Conservation (phyloP, 805 yeast genomes). For the Candida quercuum region DNA sequence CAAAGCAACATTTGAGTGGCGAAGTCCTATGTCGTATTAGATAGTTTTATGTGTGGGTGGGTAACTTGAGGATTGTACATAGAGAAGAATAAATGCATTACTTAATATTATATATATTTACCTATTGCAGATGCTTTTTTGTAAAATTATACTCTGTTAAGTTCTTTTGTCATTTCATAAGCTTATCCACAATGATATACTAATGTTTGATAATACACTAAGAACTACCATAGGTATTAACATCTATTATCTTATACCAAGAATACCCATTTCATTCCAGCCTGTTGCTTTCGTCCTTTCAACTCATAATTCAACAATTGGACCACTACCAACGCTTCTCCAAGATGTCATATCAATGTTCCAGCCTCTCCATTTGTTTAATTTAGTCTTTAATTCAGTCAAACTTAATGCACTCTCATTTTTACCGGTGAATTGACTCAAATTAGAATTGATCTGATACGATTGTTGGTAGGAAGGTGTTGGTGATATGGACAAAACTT, state of each 20-base stretch:
- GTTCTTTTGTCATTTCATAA: no score
- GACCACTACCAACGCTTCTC: constrained; percentile 68
- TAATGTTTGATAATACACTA: no score
- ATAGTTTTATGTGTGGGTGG: no score
- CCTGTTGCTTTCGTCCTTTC: no score
- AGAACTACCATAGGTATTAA: no score
- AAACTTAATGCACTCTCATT: constrained; percentile 29
- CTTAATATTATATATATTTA: neutral
- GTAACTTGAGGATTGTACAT: constrained; percentile 5
- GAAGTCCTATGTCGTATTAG: constrained; percentile 77
- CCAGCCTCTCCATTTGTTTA: constrained; percentile 78
- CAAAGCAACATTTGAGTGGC: constrained; percentile 64
- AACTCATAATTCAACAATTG: constrained; percentile 41
- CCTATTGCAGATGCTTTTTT: no score
- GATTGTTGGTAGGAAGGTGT: constrained; percentile 18
- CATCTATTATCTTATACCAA: no score
- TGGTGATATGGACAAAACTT: constrained; percentile 16
- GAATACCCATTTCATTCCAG: no score
- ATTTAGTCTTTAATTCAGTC: constrained; percentile 48
- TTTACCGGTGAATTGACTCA: constrained; percentile 14
- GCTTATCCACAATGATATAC: no score
- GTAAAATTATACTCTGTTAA: no score
- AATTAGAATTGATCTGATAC: constrained; percentile 9
- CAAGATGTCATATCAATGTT: constrained; percentile 82
- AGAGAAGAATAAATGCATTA: neutral